Evolutionary conservation across 2,329 filamentous ascomycete species (phyloP), one percentile per base, ranked within the genome.

Genomic region (Pyrenochaeta sp.): DNA sequence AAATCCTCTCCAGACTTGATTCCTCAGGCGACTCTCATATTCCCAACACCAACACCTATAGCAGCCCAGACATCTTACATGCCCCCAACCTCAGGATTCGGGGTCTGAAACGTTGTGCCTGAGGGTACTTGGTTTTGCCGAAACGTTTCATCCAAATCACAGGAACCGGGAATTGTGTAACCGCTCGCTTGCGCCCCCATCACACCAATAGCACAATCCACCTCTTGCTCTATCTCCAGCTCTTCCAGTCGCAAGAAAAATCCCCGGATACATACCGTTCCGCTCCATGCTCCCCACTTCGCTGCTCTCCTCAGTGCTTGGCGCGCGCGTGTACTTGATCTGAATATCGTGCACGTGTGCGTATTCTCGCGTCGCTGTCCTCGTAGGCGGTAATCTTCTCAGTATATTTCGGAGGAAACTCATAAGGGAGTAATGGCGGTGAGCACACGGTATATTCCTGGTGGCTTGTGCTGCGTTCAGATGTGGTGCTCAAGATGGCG

Each of bases 301-400:
- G 3, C 32, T 36, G 13, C 4, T 43, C 3, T 39, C 37, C 2
- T 34, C 47, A 24, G 9, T 37, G 6, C 19, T 28, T 10, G 46
- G 6, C 4, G 19, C 22, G 19, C 50, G 51, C 30, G 50, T 47
- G 52, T 55, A 62, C 52, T 58, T 53, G 37, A 60, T 59, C 40
- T 52, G 43, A 7, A 66, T 62, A 64, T 75, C 71, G 69, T 73
- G 72, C 2, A 75, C 72, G 48, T 72, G 68, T 15, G 72, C 72
- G 61, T 62, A 73, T 5, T 61, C 52, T 39, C 70, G 64, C 48
- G 52, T 66, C 1, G 53, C n/a, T 28, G 39, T 43, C 2, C 28
- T 28, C n/a, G 37, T 13, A 19, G 40, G 19, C 7, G 24, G 28
- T 7, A 66, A 12, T 10, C 39, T 56, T 4, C 45, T 12, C 3